A percentile compares a stretch with the other conserved stretches of the same genome.
These are phyloP conservation scores for Fusarium tuaranense DNA, from an alignment of 2,329 filamentous ascomycete species.

Conservation along the genomic window DNA sequence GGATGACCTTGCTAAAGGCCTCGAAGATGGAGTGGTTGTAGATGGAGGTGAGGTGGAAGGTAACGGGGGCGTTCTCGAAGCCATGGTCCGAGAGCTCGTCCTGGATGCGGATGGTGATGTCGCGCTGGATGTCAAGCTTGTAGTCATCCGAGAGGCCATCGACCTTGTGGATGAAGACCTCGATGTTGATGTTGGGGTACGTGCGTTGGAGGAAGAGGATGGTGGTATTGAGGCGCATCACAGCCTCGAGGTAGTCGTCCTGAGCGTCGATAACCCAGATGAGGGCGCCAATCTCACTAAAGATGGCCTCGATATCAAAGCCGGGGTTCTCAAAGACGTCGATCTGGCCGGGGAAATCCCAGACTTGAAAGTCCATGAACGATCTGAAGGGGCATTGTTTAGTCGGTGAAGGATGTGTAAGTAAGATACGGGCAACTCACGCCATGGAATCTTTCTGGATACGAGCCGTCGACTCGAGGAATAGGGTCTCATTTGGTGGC, in stretches of 20 bases:
- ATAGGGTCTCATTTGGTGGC: conserved; percentile 93
- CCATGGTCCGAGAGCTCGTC: conserved; percentile 95
- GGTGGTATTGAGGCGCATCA: conserved; percentile 86
- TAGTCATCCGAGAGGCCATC: conserved; percentile 98
- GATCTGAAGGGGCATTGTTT: conserved; percentile 67
- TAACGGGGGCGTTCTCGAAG: conserved; percentile 92
- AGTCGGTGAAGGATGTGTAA: background rate
- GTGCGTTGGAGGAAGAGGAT: conserved; percentile 89
- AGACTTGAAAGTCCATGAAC: conserved; percentile 99
- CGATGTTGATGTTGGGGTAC: conserved; percentile 95
- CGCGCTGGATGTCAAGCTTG: conserved; percentile 93
- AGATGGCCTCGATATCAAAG: conserved; percentile 93
- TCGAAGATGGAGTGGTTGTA: conserved; percentile 99
- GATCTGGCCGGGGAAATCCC: conserved; percentile 96
- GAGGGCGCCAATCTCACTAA: conserved; percentile 91
- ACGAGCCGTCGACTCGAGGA: conserved; percentile 92
- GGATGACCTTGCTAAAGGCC: conserved; percentile 97
- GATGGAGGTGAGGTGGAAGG: conserved; percentile 96
- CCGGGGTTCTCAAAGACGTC: conserved; percentile 88
- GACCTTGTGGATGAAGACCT: conserved; percentile 99
- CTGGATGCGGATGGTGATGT: conserved; percentile 95
- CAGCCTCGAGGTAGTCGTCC: conserved; percentile 95
- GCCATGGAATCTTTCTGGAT: conserved; percentile 97
- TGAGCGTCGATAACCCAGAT: conserved; percentile 99
- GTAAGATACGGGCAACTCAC: conserved; percentile 65